phyloP scores from a whole-genome alignment of 495 filamentous ascomycete species.

The Hypoxylon perforatum region DNA sequence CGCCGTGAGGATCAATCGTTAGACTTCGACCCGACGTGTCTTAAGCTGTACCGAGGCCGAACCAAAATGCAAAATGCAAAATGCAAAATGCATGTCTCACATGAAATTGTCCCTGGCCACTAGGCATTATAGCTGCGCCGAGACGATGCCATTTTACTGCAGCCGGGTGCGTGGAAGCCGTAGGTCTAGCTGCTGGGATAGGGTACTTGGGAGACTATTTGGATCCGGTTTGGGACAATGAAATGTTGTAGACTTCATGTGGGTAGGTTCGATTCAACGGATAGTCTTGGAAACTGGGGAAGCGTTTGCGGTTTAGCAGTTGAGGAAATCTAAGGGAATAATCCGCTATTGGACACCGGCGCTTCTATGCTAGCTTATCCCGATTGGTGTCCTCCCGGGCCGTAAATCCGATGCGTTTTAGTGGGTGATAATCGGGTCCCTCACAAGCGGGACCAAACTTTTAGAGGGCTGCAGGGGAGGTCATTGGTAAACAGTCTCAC shows the following conservation, averaged over 20 bases:
- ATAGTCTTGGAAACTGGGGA: slow-evolving; percentile 5
- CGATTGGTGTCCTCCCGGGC: slow-evolving; percentile 32
- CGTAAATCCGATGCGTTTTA: slow-evolving; percentile 34
- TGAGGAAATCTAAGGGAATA: slow-evolving; percentile 13
- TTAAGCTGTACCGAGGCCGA: slow-evolving; percentile 20
- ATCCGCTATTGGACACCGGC: slow-evolving; percentile 24
- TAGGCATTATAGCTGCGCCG: slow-evolving; percentile 4
- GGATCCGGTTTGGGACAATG: slow-evolving; percentile 27
- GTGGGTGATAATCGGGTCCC: slow-evolving; percentile 25
- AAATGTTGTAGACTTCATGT: slow-evolving; percentile 3
- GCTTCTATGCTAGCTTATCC: slow-evolving; percentile 34
- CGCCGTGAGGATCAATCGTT: not conserved
- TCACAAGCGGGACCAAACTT: slow-evolving; percentile 8
- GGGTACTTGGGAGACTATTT: no score
- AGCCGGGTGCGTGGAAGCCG: slow-evolving; percentile 5
- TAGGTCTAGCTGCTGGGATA: not conserved
- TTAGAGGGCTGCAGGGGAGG: slow-evolving; percentile 17
- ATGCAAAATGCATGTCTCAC: slow-evolving; percentile 24
- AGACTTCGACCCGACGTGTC: not conserved
- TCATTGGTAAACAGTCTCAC: slow-evolving; percentile 28
- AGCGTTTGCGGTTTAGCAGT: slow-evolving; percentile 7
- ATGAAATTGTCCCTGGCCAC: slow-evolving; percentile 15
- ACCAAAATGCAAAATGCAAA: slow-evolving; percentile 26
- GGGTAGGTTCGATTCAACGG: not conserved
- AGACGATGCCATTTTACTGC: not conserved